A percentile compares a stretch with the other conserved stretches of the same genome.
Conservation (phyloP, 495 filamentous ascomycete species). For the Xylaria castorea region DNA sequence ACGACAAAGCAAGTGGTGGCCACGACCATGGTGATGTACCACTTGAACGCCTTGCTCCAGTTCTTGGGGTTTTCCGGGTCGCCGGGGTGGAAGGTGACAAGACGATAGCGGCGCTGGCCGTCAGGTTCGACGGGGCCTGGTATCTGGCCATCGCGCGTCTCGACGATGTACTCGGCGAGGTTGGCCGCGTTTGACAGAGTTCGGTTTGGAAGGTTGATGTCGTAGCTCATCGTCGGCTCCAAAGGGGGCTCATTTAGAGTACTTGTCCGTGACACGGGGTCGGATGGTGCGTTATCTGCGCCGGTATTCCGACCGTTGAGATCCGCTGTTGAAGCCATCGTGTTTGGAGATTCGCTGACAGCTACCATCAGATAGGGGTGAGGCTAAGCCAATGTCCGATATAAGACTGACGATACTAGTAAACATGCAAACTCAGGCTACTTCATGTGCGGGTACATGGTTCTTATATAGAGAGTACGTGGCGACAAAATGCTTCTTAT, state of each 20-base stretch:
- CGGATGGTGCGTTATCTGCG: background rate
- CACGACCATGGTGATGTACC: conserved; percentile 73
- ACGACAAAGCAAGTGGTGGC: conserved; percentile 70
- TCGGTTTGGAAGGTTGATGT: conserved; percentile 67
- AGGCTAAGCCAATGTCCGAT: background rate
- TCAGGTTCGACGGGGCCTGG: conserved; percentile 63
- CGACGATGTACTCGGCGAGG: conserved; percentile 68
- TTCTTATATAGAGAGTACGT: conserved; percentile 3
- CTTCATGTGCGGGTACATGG: background rate
- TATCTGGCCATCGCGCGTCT: conserved; percentile 66
- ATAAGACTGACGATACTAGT: background rate
- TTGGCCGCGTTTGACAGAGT: conserved; percentile 65
- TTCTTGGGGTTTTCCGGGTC: conserved; percentile 75
- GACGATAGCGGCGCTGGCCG: conserved; percentile 65
- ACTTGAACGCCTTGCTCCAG: conserved; percentile 68
- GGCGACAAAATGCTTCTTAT: background rate
- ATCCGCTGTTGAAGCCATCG: background rate
- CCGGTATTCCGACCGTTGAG: background rate
- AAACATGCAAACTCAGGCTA: background rate
- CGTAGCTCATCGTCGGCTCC: conserved; percentile 27
- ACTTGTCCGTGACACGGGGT: conserved; percentile 7
- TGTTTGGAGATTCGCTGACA: background rate
- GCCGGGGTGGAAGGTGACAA: conserved; percentile 72
- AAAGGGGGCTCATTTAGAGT: conserved; percentile 14
- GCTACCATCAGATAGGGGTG: background rate